Evolutionary conservation across 2,329 filamentous ascomycete species (phyloP).

Genomic region (Chaetomium globosum): DNA sequence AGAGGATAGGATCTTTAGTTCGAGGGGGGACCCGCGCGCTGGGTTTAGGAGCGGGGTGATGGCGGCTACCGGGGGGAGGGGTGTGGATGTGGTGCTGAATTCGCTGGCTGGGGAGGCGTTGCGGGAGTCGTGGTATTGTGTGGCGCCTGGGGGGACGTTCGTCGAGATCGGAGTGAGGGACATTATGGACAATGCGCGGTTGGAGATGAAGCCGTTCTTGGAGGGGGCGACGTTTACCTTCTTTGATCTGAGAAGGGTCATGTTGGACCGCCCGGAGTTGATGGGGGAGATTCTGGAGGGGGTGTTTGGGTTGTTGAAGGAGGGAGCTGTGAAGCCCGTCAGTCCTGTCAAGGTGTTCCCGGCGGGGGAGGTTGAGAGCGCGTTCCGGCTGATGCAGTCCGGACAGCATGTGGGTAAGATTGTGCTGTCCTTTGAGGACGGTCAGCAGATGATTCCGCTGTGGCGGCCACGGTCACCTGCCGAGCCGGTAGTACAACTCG

Average conservation of each 20-base stretch:
- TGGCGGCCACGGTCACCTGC: not conserved
- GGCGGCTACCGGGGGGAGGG: conserved; percentile 37
- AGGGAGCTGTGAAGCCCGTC: conserved; percentile 20
- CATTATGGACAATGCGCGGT: conserved; percentile 6
- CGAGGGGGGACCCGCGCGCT: conserved; percentile 32
- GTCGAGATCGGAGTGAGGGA: conserved; percentile 30
- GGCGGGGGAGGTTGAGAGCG: conserved; percentile 25
- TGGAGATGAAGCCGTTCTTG: conserved; percentile 26
- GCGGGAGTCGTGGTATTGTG: conserved; percentile 49
- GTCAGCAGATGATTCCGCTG: conserved; percentile 19
- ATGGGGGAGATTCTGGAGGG: not conserved
- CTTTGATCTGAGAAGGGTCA: not conserved
- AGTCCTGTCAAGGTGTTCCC: conserved; percentile 36
- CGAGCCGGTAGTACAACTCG: not conserved
- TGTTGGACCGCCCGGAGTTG: not conserved
- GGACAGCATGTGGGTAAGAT: conserved; percentile 50
- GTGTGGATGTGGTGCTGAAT: conserved; percentile 48
- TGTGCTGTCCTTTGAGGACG: conserved; percentile 37
- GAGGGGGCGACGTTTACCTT: conserved; percentile 20
- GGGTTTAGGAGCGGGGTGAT: conserved; percentile 42
- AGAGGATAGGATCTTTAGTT: conserved; percentile 20
- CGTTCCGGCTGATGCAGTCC: conserved; percentile 48
- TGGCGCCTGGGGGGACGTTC: conserved; percentile 25
- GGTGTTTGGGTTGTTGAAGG: not conserved
- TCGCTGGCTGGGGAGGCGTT: conserved; percentile 47